A percentile compares a stretch with the other conserved stretches of the same genome.
Conservation (phyloP, 2,329 filamentous ascomycete genomes). For the Cladosporium phlei region DNA sequence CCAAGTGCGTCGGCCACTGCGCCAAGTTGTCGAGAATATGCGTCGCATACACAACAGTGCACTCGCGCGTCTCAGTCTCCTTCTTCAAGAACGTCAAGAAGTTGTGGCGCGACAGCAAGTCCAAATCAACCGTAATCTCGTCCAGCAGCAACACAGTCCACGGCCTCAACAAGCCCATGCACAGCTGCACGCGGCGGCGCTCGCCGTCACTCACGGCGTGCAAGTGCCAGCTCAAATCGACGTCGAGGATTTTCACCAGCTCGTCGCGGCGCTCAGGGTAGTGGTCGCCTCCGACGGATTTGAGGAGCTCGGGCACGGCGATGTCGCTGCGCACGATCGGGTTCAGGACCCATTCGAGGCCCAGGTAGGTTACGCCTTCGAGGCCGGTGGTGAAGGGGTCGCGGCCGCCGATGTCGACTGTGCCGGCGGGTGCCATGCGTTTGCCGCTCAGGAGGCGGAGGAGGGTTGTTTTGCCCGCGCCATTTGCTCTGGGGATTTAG, state of each 20-base stretch:
- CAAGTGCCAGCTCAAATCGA: constrained; percentile 90
- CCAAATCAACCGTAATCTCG: constrained; percentile 94
- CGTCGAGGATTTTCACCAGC: constrained; percentile 80
- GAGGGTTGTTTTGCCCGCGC: constrained; percentile 94
- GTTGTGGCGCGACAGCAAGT: constrained; percentile 76
- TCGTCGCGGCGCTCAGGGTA: constrained; percentile 81
- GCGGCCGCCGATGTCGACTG: constrained; percentile 72
- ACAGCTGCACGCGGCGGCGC: constrained; percentile 82
- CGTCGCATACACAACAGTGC: constrained; percentile 94
- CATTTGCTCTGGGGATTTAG: constrained; percentile 62
- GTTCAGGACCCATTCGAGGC: constrained; percentile 96
- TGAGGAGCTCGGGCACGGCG: constrained; percentile 77
- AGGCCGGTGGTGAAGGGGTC: constrained; percentile 89
- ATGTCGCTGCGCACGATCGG: constrained; percentile 94
- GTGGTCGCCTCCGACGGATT: constrained; percentile 78
- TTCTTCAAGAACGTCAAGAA: constrained; percentile 81
- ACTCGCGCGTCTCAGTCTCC: constrained; percentile 76
- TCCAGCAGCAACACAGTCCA: constrained; percentile 90
- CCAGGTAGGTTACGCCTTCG: constrained; percentile 94
- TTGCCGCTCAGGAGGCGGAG: constrained; percentile 92
- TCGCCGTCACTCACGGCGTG: constrained; percentile 93
- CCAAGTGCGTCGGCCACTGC: constrained; percentile 89
- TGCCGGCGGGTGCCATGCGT: constrained; percentile 73
- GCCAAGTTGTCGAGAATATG: constrained; percentile 95
- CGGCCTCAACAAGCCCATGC: constrained; percentile 88